phyloP scores from a whole-genome alignment of 2,329 filamentous ascomycete species.

The Beauveria sp. region DNA sequence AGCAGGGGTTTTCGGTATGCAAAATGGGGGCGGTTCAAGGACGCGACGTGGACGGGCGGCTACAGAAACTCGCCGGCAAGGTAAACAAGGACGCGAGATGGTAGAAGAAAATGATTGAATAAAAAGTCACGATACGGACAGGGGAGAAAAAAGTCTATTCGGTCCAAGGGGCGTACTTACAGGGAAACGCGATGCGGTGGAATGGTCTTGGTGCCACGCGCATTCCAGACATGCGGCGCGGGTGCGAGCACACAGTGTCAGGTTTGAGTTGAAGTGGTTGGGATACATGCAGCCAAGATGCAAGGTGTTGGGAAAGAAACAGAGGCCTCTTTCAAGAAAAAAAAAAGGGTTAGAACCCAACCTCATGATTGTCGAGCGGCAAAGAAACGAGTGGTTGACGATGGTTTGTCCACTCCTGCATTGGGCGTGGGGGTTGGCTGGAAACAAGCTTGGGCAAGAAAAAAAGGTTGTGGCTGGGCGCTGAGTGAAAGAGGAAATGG shows the following conservation, averaged over 20 bases:
- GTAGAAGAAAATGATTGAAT: background rate
- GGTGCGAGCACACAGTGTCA: conserved; percentile 2
- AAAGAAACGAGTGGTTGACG: background rate
- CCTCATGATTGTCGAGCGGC: background rate
- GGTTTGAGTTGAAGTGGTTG: background rate
- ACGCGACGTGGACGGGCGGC: background rate
- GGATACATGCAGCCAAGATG: background rate
- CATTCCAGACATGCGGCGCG: background rate
- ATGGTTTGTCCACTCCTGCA: background rate
- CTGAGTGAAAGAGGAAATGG: background rate
- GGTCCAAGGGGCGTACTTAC: background rate
- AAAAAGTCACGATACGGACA: background rate
- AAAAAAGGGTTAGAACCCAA: background rate
- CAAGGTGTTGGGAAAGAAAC: background rate
- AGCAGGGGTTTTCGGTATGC: background rate
- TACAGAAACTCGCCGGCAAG: background rate
- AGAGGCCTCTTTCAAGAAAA: background rate
- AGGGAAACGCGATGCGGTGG: background rate
- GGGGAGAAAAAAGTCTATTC: background rate
- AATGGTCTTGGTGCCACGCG: background rate
- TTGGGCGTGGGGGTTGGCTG: background rate
- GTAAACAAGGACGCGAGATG: background rate
- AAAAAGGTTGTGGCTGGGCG: background rate
- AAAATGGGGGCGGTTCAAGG: background rate
- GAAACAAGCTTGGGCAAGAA: background rate